Percentiles rank a stretch among this genome's conserved stretches.
phyloP scores from a whole-genome alignment of 108 stramenopile species.

The Skeletonema potamos region DNA sequence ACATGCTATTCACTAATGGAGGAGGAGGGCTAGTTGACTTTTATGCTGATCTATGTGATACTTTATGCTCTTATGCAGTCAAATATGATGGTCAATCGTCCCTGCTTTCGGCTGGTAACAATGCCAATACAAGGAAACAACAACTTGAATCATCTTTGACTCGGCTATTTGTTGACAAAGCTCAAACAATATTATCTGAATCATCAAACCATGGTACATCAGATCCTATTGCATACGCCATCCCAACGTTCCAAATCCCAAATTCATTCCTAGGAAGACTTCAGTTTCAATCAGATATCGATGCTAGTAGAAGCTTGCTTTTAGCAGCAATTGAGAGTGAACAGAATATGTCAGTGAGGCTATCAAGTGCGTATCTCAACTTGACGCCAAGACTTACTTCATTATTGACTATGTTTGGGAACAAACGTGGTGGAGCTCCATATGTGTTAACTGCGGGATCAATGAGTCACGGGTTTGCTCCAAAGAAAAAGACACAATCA shows the following conservation, averaged over 20 bases:
- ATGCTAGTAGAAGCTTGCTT: conserved; percentile 27
- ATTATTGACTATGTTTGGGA: conserved; percentile 35
- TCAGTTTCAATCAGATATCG: conserved; percentile 39
- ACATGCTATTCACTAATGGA: conserved; percentile 64
- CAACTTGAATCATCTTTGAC: conserved; percentile 34
- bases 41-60: conserved; percentile 66
- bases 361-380: conserved; percentile 86
- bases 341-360: conserved; percentile 43
- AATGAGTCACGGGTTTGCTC: conserved; percentile 78
- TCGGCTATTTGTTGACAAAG: conserved; percentile 20
- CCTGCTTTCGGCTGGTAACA: conserved; percentile 1
- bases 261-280: conserved; percentile 25
- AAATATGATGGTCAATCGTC: conserved; percentile 27
- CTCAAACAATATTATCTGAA: not conserved
- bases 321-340: conserved; percentile 31
- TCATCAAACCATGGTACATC: not conserved
- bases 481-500: conserved; percentile 45
- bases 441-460: conserved; percentile 73
- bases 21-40: conserved; percentile 78
- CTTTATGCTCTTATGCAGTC: conserved; percentile 55
- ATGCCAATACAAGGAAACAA: conserved; percentile 10
- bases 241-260: conserved; percentile 74
- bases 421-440: conserved; percentile 9
- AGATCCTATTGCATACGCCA: conserved; percentile 49
- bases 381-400: conserved; percentile 49